Conservation (phyloP, 116 monocot genomes). For the Trichopus zeylanicus region DNA sequence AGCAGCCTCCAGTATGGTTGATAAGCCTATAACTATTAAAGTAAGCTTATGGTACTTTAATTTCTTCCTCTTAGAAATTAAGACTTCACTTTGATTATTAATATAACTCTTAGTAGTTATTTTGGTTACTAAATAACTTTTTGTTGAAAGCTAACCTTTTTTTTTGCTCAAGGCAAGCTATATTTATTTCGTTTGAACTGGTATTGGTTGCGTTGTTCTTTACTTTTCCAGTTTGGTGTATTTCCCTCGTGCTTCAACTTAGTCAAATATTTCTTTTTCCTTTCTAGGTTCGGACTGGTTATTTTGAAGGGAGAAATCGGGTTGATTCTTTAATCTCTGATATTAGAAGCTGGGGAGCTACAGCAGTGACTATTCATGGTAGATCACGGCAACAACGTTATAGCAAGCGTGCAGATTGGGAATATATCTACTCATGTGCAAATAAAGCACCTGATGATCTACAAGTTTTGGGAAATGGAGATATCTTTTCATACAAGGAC, state of each 20-base stretch:
- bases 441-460: slow-evolving; percentile 50
- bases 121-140: not conserved
- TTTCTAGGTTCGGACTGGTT: slow-evolving; percentile 75
- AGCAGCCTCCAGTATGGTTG: slow-evolving; percentile 42
- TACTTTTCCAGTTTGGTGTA: not conserved
- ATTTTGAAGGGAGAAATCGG: slow-evolving; percentile 83
- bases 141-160: not conserved
- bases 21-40: slow-evolving; percentile 75
- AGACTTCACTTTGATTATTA: too few relatives aligned
- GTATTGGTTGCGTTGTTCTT: too few relatives aligned
- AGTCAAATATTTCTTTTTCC: not conserved
- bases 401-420: slow-evolving; percentile 93
- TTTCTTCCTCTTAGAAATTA: not conserved
- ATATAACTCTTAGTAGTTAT: not conserved
- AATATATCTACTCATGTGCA: slow-evolving; percentile 76
- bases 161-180: not conserved
- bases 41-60: slow-evolving; percentile 17
- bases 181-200: not conserved
- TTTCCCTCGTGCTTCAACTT: not conserved
- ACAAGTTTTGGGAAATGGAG: slow-evolving; percentile 86
- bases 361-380: slow-evolving; percentile 81
- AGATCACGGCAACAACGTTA: slow-evolving; percentile 91
- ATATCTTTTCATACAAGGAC: slow-evolving; percentile 75
- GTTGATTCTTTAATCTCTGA: slow-evolving; percentile 73
- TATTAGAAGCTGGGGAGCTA: slow-evolving; percentile 64